These are phyloP conservation scores for Vicia sativa DNA, from an alignment of 306 rosid species.

Conservation along the genomic window DNA sequence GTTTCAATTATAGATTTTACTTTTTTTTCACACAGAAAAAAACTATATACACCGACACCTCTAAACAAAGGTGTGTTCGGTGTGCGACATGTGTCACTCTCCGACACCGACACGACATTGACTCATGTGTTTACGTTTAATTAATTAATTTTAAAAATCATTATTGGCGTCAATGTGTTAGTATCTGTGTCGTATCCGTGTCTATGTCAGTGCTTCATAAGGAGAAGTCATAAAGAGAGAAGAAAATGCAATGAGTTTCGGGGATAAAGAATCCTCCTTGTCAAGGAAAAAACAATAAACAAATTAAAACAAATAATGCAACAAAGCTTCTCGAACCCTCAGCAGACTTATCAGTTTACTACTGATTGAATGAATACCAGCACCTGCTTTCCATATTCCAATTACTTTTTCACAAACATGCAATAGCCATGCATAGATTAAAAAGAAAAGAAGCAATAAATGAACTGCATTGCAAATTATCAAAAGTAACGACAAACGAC, in stretches of 20 bases:
- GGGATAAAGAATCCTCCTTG: slow-evolving; percentile 12
- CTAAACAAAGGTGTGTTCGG: too few species aligned
- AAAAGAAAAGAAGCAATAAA: slow-evolving; percentile 27
- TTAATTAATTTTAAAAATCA: too few species aligned
- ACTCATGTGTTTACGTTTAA: too few species aligned
- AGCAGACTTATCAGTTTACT: background rate
- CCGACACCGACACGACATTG: too few species aligned
- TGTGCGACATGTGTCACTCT: too few species aligned
- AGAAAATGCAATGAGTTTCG: slow-evolving; percentile 15
- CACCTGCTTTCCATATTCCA: slow-evolving; percentile 5
- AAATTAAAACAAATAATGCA: background rate
- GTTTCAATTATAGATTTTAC: slow-evolving; percentile 4
- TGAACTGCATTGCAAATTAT: slow-evolving; percentile 10
- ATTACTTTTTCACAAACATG: slow-evolving; percentile 15
- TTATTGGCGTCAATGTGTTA: too few species aligned
- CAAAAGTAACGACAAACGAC: slow-evolving; percentile 20
- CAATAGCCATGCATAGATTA: background rate
- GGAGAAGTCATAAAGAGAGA: background rate
- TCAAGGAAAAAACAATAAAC: slow-evolving; percentile 7
- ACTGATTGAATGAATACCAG: slow-evolving; percentile 21
- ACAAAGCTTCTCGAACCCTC: slow-evolving; percentile 17
- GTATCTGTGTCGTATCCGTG: too few species aligned
- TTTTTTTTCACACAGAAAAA: background rate
- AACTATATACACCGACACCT: too few species aligned
- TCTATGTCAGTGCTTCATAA: too few species aligned